These are phyloP conservation scores for Tephrocybe sp. DNA, from an alignment of 768 basidiomycete genomes.

Conservation along the genomic window DNA sequence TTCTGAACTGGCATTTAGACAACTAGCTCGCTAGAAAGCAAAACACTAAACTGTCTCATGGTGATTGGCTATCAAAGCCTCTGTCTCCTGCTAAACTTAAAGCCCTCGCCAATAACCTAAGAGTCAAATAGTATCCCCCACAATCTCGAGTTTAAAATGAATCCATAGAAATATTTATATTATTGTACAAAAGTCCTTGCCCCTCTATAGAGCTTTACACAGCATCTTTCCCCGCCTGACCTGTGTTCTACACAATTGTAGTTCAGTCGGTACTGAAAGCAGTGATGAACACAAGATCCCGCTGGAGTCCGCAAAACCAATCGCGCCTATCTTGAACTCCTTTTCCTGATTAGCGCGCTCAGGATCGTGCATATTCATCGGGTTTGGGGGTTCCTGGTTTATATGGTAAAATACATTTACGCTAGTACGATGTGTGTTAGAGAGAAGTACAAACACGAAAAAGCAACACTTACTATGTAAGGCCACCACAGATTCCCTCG, in stretches of 20 bases:
- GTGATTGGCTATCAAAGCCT: no score
- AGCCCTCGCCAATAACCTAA: no score
- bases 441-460: slow-evolving; percentile 2
- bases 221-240: slow-evolving; percentile 64
- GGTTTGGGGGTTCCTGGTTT: slow-evolving; percentile 65
- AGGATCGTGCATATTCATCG: slow-evolving; percentile 40
- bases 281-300: slow-evolving; percentile 68
- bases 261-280: slow-evolving; percentile 69
- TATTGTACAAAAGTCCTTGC: no score
- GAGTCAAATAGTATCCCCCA: no score
- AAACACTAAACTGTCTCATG: no score
- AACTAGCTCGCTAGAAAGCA: no score
- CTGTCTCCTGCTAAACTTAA: no score
- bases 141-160: no score
- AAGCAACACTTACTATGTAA: slow-evolving; percentile 69
- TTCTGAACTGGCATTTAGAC: no score
- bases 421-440: slow-evolving; percentile 29
- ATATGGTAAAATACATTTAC: slow-evolving; percentile 86
- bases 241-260: slow-evolving; percentile 71
- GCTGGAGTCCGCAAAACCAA: slow-evolving; percentile 80
- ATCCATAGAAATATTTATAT: no score
- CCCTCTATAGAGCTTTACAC: slow-evolving; percentile 56
- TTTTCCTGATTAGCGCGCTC: slow-evolving; percentile 71
- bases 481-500: slow-evolving; percentile 91
- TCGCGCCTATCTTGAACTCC: slow-evolving; percentile 88